Conservation (phyloP, 2,329 filamentous ascomycete genomes). For the Rutstroemia sp. region DNA sequence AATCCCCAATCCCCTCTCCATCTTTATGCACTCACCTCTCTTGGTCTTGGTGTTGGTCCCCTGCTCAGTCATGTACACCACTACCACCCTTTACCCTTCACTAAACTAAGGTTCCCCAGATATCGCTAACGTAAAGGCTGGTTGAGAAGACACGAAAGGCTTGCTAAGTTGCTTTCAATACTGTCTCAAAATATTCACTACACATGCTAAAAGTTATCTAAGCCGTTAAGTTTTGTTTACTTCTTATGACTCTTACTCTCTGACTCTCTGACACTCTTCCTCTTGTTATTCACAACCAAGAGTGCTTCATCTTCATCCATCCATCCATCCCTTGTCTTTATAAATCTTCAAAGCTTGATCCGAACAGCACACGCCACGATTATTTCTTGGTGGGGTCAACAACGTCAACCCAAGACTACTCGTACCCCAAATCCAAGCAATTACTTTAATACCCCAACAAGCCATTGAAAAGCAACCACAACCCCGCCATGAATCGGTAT, state of each 20-base stretch:
- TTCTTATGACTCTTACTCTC: no score
- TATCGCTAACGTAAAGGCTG: neutral
- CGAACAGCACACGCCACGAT: neutral
- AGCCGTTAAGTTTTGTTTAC: neutral
- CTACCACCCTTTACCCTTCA: no score
- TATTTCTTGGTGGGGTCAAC: conserved; percentile 5
- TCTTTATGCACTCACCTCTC: no score
- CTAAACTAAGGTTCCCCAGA: neutral
- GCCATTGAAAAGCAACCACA: neutral
- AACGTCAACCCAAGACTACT: neutral
- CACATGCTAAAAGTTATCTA: neutral
- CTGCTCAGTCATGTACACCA: no score
- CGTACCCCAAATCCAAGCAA: neutral
- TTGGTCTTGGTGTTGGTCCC: no score
- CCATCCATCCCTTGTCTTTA: neutral
- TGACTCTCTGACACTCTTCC: no score
- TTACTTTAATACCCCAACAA: neutral
- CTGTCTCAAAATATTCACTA: neutral
- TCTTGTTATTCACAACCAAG: neutral
- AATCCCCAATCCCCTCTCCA: no score
- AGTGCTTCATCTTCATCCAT: neutral
- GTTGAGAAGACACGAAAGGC: no score
- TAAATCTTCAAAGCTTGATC: neutral
- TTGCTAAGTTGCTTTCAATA: neutral
- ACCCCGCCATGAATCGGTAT: conserved; percentile 34